A percentile compares a stretch with the other conserved stretches of the same genome.
phyloP scores from a whole-genome alignment of 331 rosid species.

The Quercus phellos region DNA sequence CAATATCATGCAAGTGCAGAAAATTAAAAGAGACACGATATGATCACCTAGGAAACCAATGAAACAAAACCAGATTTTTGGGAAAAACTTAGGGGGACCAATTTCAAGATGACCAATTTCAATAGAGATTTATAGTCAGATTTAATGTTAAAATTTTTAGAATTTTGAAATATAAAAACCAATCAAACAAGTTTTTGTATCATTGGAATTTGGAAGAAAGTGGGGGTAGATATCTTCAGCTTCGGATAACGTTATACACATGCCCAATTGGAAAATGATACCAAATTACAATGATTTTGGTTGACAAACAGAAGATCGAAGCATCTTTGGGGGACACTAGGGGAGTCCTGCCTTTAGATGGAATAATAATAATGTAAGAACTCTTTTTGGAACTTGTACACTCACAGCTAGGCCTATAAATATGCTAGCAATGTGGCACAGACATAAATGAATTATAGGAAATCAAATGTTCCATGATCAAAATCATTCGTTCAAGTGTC shows the following conservation, averaged over 20 bases:
- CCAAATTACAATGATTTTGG: not conserved
- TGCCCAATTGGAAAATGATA: not conserved
- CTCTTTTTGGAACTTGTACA: not conserved
- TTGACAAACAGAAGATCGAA: not conserved
- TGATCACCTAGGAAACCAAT: too few species aligned
- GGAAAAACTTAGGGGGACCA: too few species aligned
- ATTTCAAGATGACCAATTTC: too few species aligned
- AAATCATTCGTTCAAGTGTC: conserved; percentile 8
- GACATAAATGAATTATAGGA: not conserved
- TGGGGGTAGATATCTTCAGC: not conserved
- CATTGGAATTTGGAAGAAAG: not conserved
- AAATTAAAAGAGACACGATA: too few species aligned
- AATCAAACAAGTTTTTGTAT: not conserved
- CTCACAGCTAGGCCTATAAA: conserved; percentile 10
- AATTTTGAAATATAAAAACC: too few species aligned
- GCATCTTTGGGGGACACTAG: not conserved
- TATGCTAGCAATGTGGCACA: not conserved
- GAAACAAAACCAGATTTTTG: too few species aligned
- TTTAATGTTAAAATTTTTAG: too few species aligned
- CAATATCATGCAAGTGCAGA: too few species aligned
- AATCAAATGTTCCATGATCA: not conserved
- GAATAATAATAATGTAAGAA: not conserved
- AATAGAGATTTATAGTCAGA: too few species aligned
- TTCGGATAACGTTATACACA: not conserved
- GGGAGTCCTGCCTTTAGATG: not conserved